Conservation (phyloP, 345 rosid species). For the Bruguiera sexangula region DNA sequence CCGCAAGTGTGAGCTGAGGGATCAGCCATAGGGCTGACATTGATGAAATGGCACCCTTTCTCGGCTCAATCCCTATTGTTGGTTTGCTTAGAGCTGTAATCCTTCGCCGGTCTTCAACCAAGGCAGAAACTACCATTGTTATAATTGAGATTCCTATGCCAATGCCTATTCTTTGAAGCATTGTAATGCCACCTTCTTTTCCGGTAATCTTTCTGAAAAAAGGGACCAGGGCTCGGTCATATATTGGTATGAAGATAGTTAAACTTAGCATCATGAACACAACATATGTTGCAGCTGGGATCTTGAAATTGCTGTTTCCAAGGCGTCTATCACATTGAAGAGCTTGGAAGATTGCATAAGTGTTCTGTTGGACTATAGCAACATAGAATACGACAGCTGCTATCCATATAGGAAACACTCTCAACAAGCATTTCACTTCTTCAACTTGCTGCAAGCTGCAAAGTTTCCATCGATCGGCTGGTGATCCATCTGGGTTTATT, state of each 20-base stretch:
- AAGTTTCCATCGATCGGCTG: slow-evolving; percentile 45
- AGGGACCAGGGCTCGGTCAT: slow-evolving; percentile 40
- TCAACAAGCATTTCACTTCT: slow-evolving; percentile 47
- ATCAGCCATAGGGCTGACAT: slow-evolving; percentile 45
- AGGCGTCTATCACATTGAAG: slow-evolving; percentile 38
- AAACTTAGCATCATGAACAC: slow-evolving; percentile 46
- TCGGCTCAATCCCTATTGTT: slow-evolving; percentile 36
- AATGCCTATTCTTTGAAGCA: slow-evolving; percentile 47
- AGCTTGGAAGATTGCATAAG: slow-evolving; percentile 50
- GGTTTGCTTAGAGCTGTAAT: slow-evolving; percentile 39
- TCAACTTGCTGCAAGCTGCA: slow-evolving; percentile 58
- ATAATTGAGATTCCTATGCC: slow-evolving; percentile 30
- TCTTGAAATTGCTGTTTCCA: slow-evolving; percentile 30
- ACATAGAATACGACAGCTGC: slow-evolving; percentile 29
- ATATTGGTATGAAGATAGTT: slow-evolving; percentile 39
- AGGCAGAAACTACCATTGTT: slow-evolving; percentile 35
- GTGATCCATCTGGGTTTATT: slow-evolving; percentile 43
- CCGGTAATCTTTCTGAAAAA: slow-evolving; percentile 33
- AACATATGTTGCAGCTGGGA: slow-evolving; percentile 45
- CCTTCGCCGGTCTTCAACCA: slow-evolving; percentile 39
- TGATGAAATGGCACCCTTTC: slow-evolving; percentile 46
- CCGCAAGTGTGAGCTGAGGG: slow-evolving; percentile 45
- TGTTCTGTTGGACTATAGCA: slow-evolving; percentile 38
- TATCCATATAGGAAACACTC: slow-evolving; percentile 48
- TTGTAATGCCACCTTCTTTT: slow-evolving; percentile 45